Base-by-base conservation (phyloP, 352 stramenopile species). In the Globisporangium uncinulatum region DNA sequence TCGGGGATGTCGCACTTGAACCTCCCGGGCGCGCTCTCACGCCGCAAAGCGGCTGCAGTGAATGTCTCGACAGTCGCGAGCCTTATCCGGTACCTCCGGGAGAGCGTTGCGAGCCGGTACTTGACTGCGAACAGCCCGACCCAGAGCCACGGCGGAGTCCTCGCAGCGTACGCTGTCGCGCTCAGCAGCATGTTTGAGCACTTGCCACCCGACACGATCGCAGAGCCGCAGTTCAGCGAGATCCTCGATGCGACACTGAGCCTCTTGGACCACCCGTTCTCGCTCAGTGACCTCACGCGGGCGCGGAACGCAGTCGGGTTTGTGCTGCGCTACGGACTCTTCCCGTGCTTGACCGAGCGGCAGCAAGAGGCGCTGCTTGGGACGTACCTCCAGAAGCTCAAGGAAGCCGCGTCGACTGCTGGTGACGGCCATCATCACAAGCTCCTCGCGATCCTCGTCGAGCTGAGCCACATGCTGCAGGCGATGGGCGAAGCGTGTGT, bases 1-100 rank as follows among this genome's bases (percentile, higher is more conserved):
- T 73, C 73, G 20, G 78, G 79, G 0, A 87, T 89, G 69, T 66
- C 72, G n/a, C 57, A 69, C 14, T 61, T 85, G 21, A 84, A 79
- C 24, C 56, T 84, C 36, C 59, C 66, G 24, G 34, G 50, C 1
- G 63, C 66, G 14, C 67, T 85, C 7, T 84, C 82, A 34, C 67
- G 82, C 4, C 71, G 76, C 20, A 92, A 92, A 58, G 65, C 76
- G 3, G 53, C 75, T 8, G 70, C 72, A 1, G 69, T 83, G 9
- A 74, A 86, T 56, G 89, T 95, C 41, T 85, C 83, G 4, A 89
- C 74, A 37, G 79, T 95, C 29, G 74, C 80, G 4, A 87, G 74
- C 48, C 78, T 90, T 19, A 66, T 95, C 20, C 44, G 83, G 14
- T 92, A 89, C 54, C 79, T 94, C 20, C 92, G 92, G 47, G 86